Conservation (phyloP, 306 rosid genomes). For the Rosa multiflora region DNA sequence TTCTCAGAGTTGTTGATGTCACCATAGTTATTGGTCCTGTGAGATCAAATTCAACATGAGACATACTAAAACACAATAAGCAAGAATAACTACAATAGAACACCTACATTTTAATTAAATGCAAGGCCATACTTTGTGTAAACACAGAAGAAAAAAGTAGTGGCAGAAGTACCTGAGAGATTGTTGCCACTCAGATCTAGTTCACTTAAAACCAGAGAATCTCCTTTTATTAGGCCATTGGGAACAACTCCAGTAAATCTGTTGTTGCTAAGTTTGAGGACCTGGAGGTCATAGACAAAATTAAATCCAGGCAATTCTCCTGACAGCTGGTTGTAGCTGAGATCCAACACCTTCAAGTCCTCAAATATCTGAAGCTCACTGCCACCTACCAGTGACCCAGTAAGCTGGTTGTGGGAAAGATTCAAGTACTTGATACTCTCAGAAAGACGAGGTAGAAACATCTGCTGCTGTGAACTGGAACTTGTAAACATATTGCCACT, state of each 20-base stretch:
- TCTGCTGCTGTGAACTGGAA: constrained; percentile 53
- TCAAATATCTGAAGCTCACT: constrained; percentile 63
- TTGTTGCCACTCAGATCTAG: constrained; percentile 97
- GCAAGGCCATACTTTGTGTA: constrained; percentile 2
- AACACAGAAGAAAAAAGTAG: not conserved
- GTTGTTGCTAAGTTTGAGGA: constrained; percentile 91
- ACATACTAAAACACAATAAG: constrained; percentile 13
- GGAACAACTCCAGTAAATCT: constrained; percentile 82
- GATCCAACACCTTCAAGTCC: constrained; percentile 85
- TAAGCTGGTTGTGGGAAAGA: constrained; percentile 79
- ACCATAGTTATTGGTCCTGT: constrained; percentile 75
- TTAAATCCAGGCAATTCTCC: constrained; percentile 95
- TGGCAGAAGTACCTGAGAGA: constrained; percentile 66
- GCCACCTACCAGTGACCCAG: constrained; percentile 71
- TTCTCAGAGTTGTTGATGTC: constrained; percentile 63
- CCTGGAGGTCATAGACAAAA: constrained; percentile 85
- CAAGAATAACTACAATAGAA: not conserved
- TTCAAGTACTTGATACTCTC: constrained; percentile 75
- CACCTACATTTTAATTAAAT: constrained; percentile 11
- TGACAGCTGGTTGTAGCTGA: constrained; percentile 82
- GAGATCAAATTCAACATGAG: constrained; percentile 37
- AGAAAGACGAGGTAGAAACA: constrained; percentile 61
- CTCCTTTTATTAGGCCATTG: constrained; percentile 75
- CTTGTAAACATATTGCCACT: constrained; percentile 73
- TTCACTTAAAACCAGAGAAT: constrained; percentile 73